phyloP scores from a whole-genome alignment of 768 basidiomycete genomes.

The Lentinula detonsa region DNA sequence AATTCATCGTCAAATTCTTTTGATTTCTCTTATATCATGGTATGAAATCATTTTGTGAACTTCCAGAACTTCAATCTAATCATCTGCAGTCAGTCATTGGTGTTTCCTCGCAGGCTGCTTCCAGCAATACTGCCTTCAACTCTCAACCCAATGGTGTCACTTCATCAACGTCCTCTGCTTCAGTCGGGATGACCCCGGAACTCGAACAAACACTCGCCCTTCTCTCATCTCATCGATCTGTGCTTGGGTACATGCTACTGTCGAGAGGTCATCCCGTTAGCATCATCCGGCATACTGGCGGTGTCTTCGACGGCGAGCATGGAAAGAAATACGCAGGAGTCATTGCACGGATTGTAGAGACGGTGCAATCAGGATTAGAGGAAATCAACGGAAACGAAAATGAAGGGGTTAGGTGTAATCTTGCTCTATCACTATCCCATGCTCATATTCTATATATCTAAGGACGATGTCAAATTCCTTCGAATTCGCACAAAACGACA shows the following conservation, averaged over 20 bases:
- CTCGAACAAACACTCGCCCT: constrained; percentile 74
- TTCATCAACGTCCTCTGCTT: constrained; percentile 14
- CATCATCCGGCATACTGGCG: constrained; percentile 82
- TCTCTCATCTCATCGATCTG: constrained; percentile 76
- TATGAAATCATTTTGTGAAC: neutral
- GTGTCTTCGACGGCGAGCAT: constrained; percentile 81
- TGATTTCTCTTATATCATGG: neutral
- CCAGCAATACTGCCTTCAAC: constrained; percentile 18
- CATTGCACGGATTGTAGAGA: constrained; percentile 70
- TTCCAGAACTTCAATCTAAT: neutral
- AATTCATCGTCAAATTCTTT: too few species aligned
- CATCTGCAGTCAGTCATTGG: constrained; percentile 1
- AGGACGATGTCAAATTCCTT: constrained; percentile 89
- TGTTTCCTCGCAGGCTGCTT: constrained; percentile 13
- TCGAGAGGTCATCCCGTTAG: constrained; percentile 66
- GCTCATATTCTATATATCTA: neutral
- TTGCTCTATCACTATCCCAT: neutral
- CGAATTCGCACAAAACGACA: constrained; percentile 87
- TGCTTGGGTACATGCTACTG: constrained; percentile 82
- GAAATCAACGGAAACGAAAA: constrained; percentile 64
- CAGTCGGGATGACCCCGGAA: constrained; percentile 56
- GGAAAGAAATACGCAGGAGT: constrained; percentile 70
- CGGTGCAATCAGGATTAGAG: constrained; percentile 71
- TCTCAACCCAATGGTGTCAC: constrained; percentile 20
- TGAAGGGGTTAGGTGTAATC: constrained; percentile 41